These are phyloP conservation scores for Phytophthora fragariae DNA, from an alignment of 352 stramenopile species.

Conservation along the genomic window DNA sequence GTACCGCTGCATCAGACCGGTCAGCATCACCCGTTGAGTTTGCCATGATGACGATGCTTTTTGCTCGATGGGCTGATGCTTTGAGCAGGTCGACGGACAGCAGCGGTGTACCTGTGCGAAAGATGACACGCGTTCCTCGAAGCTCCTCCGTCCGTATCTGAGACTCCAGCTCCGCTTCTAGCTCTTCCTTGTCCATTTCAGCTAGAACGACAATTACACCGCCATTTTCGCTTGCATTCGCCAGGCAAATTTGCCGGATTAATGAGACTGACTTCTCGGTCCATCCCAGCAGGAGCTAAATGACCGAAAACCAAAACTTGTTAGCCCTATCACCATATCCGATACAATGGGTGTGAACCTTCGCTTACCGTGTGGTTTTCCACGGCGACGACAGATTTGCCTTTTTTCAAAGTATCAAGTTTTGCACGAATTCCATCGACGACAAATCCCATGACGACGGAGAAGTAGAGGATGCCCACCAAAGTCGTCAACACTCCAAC, in stretches of 20 bases:
- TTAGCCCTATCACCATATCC: not conserved
- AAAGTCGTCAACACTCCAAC: conserved; percentile 67
- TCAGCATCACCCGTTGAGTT: conserved; percentile 70
- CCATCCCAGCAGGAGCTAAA: conserved; percentile 80
- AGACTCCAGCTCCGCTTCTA: conserved; percentile 67
- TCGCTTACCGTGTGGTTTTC: conserved; percentile 67
- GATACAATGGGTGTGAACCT: not conserved
- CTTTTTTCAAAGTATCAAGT: conserved; percentile 87
- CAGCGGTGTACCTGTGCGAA: conserved; percentile 75
- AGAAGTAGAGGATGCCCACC: conserved; percentile 85
- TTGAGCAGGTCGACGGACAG: conserved; percentile 79
- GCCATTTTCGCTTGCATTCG: conserved; percentile 83
- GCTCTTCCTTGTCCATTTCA: conserved; percentile 72
- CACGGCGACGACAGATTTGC: conserved; percentile 81
- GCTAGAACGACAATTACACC: conserved; percentile 78
- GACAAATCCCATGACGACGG: conserved; percentile 89
- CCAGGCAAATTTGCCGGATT: conserved; percentile 83
- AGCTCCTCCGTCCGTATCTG: conserved; percentile 59
- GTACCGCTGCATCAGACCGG: conserved; percentile 71
- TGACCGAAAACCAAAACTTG: not conserved
- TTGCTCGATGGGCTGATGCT: conserved; percentile 70
- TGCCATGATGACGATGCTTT: conserved; percentile 81
- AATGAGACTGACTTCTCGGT: conserved; percentile 83
- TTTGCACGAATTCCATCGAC: conserved; percentile 86
- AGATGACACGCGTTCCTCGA: conserved; percentile 75